A percentile compares a stretch with the other conserved stretches of the same genome.
Evolutionary conservation across 2,329 filamentous ascomycete genomes (phyloP).

Genomic region (Cladorrhinum sp.): DNA sequence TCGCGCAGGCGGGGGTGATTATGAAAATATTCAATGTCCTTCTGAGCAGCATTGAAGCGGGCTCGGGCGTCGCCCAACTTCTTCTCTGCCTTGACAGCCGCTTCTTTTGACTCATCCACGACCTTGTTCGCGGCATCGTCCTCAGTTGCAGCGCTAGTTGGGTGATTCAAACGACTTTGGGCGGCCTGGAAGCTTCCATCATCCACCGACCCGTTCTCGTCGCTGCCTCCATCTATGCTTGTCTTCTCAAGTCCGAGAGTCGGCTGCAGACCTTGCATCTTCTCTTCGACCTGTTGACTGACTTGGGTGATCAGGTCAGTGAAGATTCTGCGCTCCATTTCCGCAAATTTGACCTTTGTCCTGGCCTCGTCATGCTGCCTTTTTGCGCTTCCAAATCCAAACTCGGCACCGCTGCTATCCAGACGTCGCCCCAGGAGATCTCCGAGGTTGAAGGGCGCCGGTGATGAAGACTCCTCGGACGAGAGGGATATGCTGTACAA

Average conservation of each 20-base stretch:
- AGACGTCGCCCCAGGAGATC: conserved; percentile 12
- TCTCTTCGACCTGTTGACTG: conserved; percentile 4
- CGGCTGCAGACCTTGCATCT: not conserved
- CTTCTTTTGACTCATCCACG: not conserved
- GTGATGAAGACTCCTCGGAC: not conserved
- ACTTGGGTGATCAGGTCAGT: conserved; percentile 9
- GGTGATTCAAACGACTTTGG: no score
- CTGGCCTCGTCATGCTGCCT: conserved; percentile 6
- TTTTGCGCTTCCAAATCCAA: conserved; percentile 11
- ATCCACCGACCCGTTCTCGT: conserved; percentile 1
- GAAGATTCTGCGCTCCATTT: conserved; percentile 20
- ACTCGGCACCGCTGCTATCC: conserved; percentile 1
- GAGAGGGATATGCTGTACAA: not conserved
- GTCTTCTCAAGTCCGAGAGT: not conserved
- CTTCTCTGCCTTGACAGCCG: not conserved
- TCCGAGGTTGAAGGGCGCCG: not conserved
- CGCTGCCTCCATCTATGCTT: not conserved
- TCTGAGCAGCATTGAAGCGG: not conserved
- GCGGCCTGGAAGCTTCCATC: no score
- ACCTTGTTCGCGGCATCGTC: not conserved
- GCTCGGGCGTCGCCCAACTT: conserved; percentile 1
- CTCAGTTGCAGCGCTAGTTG: no score
- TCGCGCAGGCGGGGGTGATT: conserved; percentile 26
- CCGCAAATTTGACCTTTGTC: conserved; percentile 12
- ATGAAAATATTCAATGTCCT: conserved; percentile 26